Evolutionary conservation across 1,139 yeast genomes (phyloP).

Genomic region (Lodderomyces theae): DNA sequence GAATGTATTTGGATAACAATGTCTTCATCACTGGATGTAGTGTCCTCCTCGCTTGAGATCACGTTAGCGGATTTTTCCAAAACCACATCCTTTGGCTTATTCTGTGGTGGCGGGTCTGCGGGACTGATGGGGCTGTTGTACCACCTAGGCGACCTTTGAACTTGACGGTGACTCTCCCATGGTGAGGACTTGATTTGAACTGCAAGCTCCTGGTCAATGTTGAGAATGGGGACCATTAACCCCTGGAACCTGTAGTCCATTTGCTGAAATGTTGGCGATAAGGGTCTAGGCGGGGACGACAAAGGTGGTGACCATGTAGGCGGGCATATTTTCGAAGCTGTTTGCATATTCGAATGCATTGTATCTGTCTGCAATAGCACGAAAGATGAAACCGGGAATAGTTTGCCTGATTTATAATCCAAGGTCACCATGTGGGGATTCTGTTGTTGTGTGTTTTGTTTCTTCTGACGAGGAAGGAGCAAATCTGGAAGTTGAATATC

Average conservation of each 20-base stretch:
- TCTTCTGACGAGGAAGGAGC: constrained; percentile 3
- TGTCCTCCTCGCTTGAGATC: not conserved
- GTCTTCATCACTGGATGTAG: not conserved
- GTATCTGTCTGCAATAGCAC: constrained; percentile 1
- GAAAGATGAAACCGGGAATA: constrained; percentile 10
- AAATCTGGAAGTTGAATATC: constrained; percentile 9
- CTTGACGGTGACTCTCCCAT: not conserved
- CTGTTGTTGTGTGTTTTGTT: not conserved
- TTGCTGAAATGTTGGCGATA: not conserved
- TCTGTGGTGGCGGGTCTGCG: not conserved
- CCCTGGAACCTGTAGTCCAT: not conserved
- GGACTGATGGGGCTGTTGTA: constrained; percentile 2
- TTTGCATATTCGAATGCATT: not conserved
- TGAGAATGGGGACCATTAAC: not conserved
- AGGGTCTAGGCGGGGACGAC: not conserved
- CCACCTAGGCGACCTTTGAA: not conserved
- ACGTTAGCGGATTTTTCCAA: not conserved
- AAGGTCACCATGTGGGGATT: not conserved
- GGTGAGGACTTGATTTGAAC: not conserved
- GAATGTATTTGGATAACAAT: not conserved
- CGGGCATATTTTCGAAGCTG: not conserved
- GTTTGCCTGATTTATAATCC: not conserved
- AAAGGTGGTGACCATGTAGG: constrained; percentile 1
- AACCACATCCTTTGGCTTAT: not conserved
- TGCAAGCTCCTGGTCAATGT: not conserved